Evolutionary conservation across 2,329 filamentous ascomycete species (phyloP).

Genomic region (Phialocephala subalpina): DNA sequence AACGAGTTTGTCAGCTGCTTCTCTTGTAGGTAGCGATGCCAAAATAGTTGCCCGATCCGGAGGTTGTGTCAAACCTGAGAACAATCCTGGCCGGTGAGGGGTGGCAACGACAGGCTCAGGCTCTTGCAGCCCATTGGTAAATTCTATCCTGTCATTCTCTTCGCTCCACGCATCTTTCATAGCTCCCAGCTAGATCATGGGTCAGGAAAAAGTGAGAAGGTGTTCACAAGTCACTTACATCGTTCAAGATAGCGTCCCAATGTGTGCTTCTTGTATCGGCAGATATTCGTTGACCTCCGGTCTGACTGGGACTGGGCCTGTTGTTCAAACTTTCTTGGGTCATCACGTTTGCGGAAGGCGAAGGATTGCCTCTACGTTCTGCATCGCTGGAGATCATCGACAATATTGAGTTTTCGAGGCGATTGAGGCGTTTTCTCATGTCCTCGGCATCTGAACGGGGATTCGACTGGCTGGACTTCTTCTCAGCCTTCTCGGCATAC

Average conservation of each 20-base stretch:
- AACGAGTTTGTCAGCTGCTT: slow-evolving; percentile 57
- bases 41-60: slow-evolving; percentile 53
- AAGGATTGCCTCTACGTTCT: slow-evolving; percentile 9
- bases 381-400: slow-evolving; percentile 52
- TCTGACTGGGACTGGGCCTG: not conserved
- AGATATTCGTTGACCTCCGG: slow-evolving; percentile 29
- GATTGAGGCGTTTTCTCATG: slow-evolving; percentile 61
- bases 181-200: slow-evolving; percentile 27
- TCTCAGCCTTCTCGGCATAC: slow-evolving; percentile 58
- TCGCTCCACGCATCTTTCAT: slow-evolving; percentile 41
- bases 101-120: slow-evolving; percentile 6
- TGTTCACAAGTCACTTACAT: slow-evolving; percentile 50
- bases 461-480: slow-evolving; percentile 40
- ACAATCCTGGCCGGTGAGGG: slow-evolving; percentile 37
- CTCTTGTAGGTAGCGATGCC: slow-evolving; percentile 54
- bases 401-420: slow-evolving; percentile 63
- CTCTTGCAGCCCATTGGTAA: slow-evolving; percentile 41
- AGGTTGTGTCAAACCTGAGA: slow-evolving; percentile 46
- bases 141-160: slow-evolving; percentile 47
- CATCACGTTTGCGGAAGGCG: not conserved
- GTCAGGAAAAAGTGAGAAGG: not conserved
- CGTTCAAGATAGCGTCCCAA: slow-evolving; percentile 65
- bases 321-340: not conserved
- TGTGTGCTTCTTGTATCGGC: slow-evolving; percentile 56
- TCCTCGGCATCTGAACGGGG: slow-evolving; percentile 45